A percentile compares a stretch with the other conserved stretches of the same genome.
Conservation (phyloP, 108 stramenopile species). For the Asterionellopsis glacialis region DNA sequence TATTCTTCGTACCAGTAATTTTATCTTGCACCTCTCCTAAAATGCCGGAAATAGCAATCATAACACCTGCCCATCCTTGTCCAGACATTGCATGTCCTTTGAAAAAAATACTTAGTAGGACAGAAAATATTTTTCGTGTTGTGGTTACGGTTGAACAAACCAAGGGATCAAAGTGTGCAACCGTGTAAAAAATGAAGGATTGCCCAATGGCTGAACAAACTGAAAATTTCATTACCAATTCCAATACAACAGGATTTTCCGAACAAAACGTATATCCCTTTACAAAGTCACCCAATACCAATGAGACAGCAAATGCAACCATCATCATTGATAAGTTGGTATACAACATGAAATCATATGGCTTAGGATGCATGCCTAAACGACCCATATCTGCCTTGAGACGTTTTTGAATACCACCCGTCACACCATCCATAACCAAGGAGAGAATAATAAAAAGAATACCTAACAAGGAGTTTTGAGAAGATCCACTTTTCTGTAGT, state of each 20-base stretch:
- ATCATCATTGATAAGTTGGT: conserved; percentile 79
- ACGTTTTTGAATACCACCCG: conserved; percentile 65
- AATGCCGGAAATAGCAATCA: conserved; percentile 62
- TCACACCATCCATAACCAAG: conserved; percentile 65
- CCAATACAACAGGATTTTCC: conserved; percentile 50
- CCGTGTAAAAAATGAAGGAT: conserved; percentile 90
- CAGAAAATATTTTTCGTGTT: conserved; percentile 91
- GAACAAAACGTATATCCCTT: conserved; percentile 44
- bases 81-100: conserved; percentile 61
- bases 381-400: conserved; percentile 48
- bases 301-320: conserved; percentile 44
- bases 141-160: conserved; percentile 92
- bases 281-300: conserved; percentile 45
- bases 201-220: conserved; percentile 85
- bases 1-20: background rate
- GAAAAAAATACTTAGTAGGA: conserved; percentile 68
- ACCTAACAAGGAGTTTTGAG: conserved; percentile 31
- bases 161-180: conserved; percentile 84
- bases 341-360: conserved; percentile 86
- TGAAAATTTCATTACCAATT: conserved; percentile 64
- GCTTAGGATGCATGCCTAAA: conserved; percentile 39
- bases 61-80: conserved; percentile 61
- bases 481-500: background rate
- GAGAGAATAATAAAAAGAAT: conserved; percentile 52
- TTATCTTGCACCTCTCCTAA: conserved; percentile 50